Base-by-base conservation (phyloP, 2,329 filamentous ascomycete species). In the Alternaria brassicicola region DNA sequence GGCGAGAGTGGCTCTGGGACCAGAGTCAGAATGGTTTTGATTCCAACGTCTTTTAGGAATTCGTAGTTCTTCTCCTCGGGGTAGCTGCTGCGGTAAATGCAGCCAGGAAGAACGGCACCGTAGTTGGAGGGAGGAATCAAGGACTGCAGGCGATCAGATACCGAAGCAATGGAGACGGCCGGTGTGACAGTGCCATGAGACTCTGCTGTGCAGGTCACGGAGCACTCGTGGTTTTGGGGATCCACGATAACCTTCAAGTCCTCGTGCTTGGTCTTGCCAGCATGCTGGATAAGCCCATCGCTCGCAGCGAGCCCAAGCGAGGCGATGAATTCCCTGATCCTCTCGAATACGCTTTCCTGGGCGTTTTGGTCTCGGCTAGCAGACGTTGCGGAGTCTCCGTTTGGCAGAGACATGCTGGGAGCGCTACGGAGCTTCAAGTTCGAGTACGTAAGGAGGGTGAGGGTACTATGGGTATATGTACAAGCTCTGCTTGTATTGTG, bases 61-160 rank as follows among this genome's bases (percentile, higher is more conserved):
- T 82, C 81, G 63, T 90, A 89, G 70, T 96, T 89, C 55, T 88
- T 84, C 5, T 83, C 77, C 61, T 87, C 81, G 3, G 93, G 93
- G 72, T 93, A 97, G 64, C 89, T 89, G 76, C 91, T 94, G 51
- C 93, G 86, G 74, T 92, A 97, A 26, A 97, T 83, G 10, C 87
- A 81, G 8, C 89, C 88, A 6, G 88, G 85, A 19, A 89, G 80
- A 19, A 97, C 89, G 26, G 87, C 79, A 17, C 89, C 91, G 76
- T 94, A 97, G 73, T 97, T 97, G 64, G 79, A 69, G 1, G 91
- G 90, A n/a, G 80, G 79, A 15, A 78, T 63, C 6, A 77, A 64
- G 31, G 76, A 71, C 39, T 69, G 67, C 19, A 82, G 68, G n/a
- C 79, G 76, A 13, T 69, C 62, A n/a, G 54, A 54, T 33, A 55